A percentile compares a stretch with the other conserved stretches of the same genome.
Conservation (phyloP, 225 moss, liverwort and hornwort genomes). For the Pseudoscleropodium purum region DNA sequence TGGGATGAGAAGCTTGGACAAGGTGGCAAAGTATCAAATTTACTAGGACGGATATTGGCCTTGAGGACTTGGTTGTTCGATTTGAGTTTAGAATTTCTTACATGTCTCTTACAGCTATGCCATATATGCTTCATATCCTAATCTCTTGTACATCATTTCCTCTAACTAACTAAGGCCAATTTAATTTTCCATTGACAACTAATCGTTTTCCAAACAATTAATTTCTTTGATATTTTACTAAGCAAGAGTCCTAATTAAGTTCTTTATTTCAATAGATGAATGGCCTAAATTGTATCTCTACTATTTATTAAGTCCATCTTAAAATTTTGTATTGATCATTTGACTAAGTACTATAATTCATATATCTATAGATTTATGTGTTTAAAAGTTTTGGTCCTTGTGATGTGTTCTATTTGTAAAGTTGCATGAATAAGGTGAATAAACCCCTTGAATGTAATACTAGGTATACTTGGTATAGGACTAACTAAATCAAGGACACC, state of each 20-base stretch:
- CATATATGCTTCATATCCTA: no score
- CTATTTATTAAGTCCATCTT: no score
- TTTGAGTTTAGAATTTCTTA: no score
- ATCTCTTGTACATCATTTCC: no score
- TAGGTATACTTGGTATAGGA: not conserved
- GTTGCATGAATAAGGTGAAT: not conserved
- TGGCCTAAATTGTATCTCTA: no score
- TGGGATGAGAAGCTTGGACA: accelerated
- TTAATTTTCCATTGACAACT: no score
- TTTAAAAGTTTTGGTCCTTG: not conserved
- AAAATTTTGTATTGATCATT: not conserved
- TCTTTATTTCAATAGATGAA: no score
- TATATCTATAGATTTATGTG: accelerated
- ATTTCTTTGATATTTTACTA: no score
- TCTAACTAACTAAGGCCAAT: no score
- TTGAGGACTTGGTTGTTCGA: accelerated
- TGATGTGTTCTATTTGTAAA: not conserved
- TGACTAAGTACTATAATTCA: not conserved
- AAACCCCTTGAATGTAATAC: not conserved
- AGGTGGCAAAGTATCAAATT: no score
- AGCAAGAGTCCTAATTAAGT: not conserved
- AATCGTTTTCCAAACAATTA: accelerated
- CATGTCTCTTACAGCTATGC: accelerated
- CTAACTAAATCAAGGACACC: accelerated
- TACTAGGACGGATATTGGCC: no score